Conservation (phyloP, 139 green algal genomes). For the Nannochloris sp. region DNA sequence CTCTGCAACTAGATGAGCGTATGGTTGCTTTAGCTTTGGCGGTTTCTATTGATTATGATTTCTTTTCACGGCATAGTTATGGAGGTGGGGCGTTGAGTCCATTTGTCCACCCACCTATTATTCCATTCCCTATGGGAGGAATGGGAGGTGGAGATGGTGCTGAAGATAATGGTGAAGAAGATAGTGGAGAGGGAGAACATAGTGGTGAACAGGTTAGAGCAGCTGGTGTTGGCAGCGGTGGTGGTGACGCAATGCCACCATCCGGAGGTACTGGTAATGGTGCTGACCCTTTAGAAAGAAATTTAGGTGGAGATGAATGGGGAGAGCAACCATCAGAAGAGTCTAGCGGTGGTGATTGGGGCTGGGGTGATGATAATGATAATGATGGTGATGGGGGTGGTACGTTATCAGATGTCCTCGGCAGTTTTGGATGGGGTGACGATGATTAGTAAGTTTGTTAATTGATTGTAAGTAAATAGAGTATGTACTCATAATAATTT, state of each 20-base stretch:
- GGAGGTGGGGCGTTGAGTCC: conserved; percentile 24
- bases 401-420: conserved; percentile 6
- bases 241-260: not conserved
- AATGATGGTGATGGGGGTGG: conserved; percentile 5
- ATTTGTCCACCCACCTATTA: conserved; percentile 17
- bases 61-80: conserved; percentile 54
- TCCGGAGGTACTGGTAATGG: not conserved
- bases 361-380: not conserved
- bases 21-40: conserved; percentile 70
- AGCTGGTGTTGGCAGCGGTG: not conserved
- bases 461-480: not conserved
- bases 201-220: not conserved
- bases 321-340: not conserved
- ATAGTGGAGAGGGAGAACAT: conserved; percentile 4
- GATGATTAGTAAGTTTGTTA: conserved; percentile 4
- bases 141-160: not conserved
- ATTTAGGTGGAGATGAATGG: conserved; percentile 27
- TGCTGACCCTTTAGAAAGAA: conserved; percentile 8
- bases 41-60: conserved; percentile 59
- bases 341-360: not conserved
- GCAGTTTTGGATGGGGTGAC: conserved; percentile 4
- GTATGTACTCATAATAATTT: not conserved
- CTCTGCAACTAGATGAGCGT: conserved; percentile 49
- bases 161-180: not conserved
- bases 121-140: conserved; percentile 6